A percentile compares a stretch with the other conserved stretches of the same genome.
These are phyloP conservation scores for Eucalyptus erythrocorys DNA, from an alignment of 345 rosid genomes.

Conservation along the genomic window DNA sequence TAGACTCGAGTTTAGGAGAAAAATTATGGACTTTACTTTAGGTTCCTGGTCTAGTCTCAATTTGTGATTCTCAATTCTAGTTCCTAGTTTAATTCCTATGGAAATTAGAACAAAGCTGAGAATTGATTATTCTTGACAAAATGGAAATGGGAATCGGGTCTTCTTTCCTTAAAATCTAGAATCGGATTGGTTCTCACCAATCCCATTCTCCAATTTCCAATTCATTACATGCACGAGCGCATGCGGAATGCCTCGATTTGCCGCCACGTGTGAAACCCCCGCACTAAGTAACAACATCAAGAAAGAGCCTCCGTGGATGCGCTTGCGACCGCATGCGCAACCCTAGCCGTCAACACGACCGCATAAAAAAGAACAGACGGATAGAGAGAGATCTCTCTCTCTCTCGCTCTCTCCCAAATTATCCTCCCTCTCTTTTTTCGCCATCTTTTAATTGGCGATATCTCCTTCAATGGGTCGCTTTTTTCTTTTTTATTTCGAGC, in stretches of 20 bases:
- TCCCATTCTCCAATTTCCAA: too few relatives aligned
- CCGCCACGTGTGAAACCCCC: background rate
- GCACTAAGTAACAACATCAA: background rate
- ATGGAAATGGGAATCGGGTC: too few relatives aligned
- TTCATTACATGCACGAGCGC: background rate
- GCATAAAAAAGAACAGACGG: background rate
- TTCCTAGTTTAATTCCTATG: too few relatives aligned
- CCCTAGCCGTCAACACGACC: constrained; percentile 25
- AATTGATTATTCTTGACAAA: accelerated
- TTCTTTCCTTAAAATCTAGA: too few relatives aligned
- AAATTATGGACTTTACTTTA: too few relatives aligned
- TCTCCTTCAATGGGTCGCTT: background rate
- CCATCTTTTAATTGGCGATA: background rate
- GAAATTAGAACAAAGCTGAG: too few relatives aligned
- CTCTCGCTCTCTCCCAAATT: background rate
- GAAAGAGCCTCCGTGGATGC: constrained; percentile 1
- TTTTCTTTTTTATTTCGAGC: background rate
- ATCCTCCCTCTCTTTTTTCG: background rate
- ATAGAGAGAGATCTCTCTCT: background rate
- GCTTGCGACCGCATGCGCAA: background rate
- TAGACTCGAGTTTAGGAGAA: accelerated
- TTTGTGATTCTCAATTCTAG: too few relatives aligned
- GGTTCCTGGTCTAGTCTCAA: accelerated
- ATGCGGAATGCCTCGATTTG: background rate
- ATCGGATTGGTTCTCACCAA: accelerated